These are phyloP conservation scores for Capronia americana DNA, from an alignment of 2,329 filamentous ascomycete species.

Conservation along the genomic window DNA sequence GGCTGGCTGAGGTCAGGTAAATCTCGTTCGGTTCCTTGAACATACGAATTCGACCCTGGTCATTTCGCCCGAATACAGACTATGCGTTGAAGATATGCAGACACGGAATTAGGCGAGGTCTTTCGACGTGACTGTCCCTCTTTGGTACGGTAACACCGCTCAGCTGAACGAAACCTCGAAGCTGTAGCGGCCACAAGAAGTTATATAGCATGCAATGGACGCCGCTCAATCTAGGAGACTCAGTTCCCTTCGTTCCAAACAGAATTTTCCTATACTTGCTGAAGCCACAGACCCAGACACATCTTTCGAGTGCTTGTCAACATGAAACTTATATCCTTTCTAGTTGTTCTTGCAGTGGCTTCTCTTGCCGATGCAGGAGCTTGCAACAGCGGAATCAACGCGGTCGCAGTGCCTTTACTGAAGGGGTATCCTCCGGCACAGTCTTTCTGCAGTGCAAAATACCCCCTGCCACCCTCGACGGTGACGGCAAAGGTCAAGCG, in stretches of 20 bases:
- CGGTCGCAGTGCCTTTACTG: slow-evolving; percentile 4
- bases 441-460: slow-evolving; percentile 13
- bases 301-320: neutral
- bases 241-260: neutral
- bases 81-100: neutral
- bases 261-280: neutral
- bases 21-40: neutral
- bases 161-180: neutral
- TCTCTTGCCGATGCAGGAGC: slow-evolving; percentile 4
- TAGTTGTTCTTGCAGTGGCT: neutral
- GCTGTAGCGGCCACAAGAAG: neutral
- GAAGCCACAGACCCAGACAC: neutral
- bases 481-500: slow-evolving; percentile 2
- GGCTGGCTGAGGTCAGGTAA: slow-evolving; percentile 1
- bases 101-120: neutral
- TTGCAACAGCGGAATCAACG: slow-evolving; percentile 6
- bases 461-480: neutral
- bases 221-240: neutral
- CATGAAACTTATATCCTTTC: slow-evolving; percentile 1
- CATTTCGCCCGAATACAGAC: neutral
- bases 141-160: neutral
- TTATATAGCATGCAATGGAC: neutral
- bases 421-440: slow-evolving; percentile 7
- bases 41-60: neutral
- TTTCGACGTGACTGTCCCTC: neutral